Evolutionary conservation across 2,329 filamentous ascomycete genomes (phyloP).

Genomic region (Aspergillus glaucus): DNA sequence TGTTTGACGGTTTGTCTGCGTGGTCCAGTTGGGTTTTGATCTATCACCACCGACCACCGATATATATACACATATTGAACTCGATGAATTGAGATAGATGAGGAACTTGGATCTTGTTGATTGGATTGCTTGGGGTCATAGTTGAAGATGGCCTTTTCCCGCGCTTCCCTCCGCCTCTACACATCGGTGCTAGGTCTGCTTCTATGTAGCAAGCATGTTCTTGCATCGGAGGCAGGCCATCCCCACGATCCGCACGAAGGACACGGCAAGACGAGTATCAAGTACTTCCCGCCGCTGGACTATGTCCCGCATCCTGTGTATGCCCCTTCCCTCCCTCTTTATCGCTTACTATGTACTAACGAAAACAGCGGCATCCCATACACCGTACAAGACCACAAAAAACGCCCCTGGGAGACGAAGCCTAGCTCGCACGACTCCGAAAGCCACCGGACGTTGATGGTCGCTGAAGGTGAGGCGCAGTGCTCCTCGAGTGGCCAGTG

Average conservation of each 20-base stretch:
- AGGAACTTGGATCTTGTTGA: too few species aligned
- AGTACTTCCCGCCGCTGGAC: conserved; percentile 1
- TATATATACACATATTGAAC: too few species aligned
- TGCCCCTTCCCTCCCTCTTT: not conserved
- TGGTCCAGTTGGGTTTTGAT: too few species aligned
- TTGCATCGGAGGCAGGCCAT: not conserved
- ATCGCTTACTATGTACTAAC: not conserved
- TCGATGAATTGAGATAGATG: too few species aligned
- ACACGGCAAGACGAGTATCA: not conserved
- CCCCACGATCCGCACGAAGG: not conserved
- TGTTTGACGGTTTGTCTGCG: too few species aligned
- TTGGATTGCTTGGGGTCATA: too few species aligned
- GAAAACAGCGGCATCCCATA: conserved; percentile 14
- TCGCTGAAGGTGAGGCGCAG: not conserved
- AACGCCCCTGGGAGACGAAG: conserved; percentile 12
- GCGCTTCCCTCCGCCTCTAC: conserved; percentile 1
- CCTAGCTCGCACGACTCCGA: conserved; percentile 1
- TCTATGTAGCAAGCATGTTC: not conserved
- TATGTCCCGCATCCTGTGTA: conserved; percentile 7
- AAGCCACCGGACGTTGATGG: conserved; percentile 4
- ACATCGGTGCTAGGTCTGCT: conserved; percentile 3
- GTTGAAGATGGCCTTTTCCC: not conserved
- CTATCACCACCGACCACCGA: too few species aligned
- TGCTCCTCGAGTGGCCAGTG: conserved; percentile 4
- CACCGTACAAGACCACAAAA: conserved; percentile 11